Evolutionary conservation across 352 stramenopile species (phyloP).

Genomic region (Thalassiosira mediterranea): DNA sequence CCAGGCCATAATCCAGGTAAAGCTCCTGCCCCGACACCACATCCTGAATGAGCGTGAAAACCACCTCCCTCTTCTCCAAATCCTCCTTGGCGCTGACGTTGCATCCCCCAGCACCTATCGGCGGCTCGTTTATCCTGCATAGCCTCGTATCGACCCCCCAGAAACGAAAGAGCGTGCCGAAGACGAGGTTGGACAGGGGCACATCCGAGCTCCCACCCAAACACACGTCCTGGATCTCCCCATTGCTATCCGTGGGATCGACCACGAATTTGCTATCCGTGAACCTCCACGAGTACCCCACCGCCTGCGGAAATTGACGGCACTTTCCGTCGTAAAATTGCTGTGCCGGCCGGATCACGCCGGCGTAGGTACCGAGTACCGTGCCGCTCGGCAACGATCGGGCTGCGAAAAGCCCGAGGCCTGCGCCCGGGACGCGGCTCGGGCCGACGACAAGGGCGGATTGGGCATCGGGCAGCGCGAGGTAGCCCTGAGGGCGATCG

Average conservation of each 20-base stretch:
- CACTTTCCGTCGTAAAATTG: slow-evolving; percentile 59
- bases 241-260: slow-evolving; percentile 68
- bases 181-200: slow-evolving; percentile 34
- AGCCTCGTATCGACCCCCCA: slow-evolving; percentile 52
- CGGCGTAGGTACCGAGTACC: slow-evolving; percentile 71
- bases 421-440: slow-evolving; percentile 56
- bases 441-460: slow-evolving; percentile 22
- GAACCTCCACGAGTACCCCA: slow-evolving; percentile 79
- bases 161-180: slow-evolving; percentile 35
- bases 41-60: slow-evolving; percentile 66
- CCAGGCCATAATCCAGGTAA: slow-evolving; percentile 78
- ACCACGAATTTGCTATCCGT: slow-evolving; percentile 67
- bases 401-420: slow-evolving; percentile 61
- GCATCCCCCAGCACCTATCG: slow-evolving; percentile 50
- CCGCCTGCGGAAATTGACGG: slow-evolving; percentile 53
- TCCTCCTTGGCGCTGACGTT: slow-evolving; percentile 75
- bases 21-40: slow-evolving; percentile 68
- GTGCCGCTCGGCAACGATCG: slow-evolving; percentile 44
- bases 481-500: slow-evolving; percentile 63
- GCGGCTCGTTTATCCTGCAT: slow-evolving; percentile 80
- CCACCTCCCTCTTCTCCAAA: slow-evolving; percentile 51
- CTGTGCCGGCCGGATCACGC: slow-evolving; percentile 55
- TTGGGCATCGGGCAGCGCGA: slow-evolving; percentile 17
- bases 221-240: slow-evolving; percentile 56
- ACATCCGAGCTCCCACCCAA: slow-evolving; percentile 47